Evolutionary conservation across 495 filamentous ascomycete genomes (phyloP).

Genomic region (Trypethelium eluteriae): DNA sequence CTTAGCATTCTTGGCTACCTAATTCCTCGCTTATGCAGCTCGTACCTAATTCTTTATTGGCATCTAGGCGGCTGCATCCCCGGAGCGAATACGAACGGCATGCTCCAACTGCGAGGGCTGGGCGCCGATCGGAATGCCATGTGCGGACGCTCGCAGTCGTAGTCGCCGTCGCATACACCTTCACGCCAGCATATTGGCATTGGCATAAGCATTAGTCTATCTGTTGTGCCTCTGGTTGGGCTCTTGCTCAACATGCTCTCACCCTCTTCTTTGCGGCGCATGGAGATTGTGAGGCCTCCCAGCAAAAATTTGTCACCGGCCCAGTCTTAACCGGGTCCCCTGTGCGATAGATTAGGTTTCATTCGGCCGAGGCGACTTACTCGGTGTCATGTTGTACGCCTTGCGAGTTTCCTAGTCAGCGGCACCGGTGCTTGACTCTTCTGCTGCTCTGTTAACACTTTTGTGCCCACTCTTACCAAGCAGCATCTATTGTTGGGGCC

Average conservation of each 20-base stretch:
- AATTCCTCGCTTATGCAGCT: constrained; percentile 3
- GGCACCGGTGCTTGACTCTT: not conserved
- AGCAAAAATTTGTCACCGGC: too few species aligned
- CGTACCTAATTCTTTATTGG: constrained; percentile 12
- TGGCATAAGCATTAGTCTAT: too few species aligned
- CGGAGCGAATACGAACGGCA: constrained; percentile 5
- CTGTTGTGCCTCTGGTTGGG: too few species aligned
- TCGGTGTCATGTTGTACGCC: constrained; percentile 5
- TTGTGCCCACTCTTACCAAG: not conserved
- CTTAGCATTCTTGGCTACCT: too few species aligned
- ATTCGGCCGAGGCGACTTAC: not conserved
- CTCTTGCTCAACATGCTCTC: too few species aligned
- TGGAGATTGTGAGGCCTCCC: too few species aligned
- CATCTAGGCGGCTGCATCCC: constrained; percentile 6
- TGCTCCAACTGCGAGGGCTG: not conserved
- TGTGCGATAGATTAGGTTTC: too few species aligned
- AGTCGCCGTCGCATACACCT: too few species aligned
- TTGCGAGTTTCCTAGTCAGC: not conserved
- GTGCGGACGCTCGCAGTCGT: not conserved
- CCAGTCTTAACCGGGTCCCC: too few species aligned
- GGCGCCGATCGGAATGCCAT: not conserved
- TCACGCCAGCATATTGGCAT: too few species aligned
- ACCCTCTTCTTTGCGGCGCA: too few species aligned
- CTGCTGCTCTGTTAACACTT: not conserved
- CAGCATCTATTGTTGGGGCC: not conserved